phyloP scores from a whole-genome alignment of 257 asterid genomes.

The Verbena officinalis region DNA sequence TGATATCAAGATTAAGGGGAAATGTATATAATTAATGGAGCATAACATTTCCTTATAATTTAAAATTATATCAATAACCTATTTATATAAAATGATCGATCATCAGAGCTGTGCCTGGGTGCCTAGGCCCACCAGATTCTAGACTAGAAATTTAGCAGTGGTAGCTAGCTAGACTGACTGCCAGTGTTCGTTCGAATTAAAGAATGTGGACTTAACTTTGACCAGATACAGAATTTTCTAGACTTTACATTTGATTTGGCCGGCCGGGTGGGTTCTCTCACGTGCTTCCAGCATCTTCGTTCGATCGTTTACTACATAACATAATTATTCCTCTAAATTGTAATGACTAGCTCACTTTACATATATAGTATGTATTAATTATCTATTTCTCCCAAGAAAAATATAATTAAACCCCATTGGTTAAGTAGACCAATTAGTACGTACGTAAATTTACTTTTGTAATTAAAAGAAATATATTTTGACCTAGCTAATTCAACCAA shows the following conservation, averaged over 20 bases:
- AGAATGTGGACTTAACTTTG: constrained; percentile 18
- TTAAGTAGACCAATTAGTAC: too few species aligned
- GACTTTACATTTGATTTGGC: neutral
- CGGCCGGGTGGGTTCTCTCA: neutral
- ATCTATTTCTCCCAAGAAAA: too few species aligned
- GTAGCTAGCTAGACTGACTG: too few species aligned
- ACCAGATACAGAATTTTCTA: constrained; percentile 9
- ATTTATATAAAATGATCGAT: neutral
- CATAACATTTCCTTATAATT: neutral
- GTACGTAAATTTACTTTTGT: too few species aligned
- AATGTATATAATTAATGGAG: neutral
- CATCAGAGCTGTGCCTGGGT: neutral
- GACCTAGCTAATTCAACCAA: too few species aligned
- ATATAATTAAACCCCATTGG: too few species aligned
- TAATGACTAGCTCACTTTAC: neutral
- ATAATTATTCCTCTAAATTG: neutral
- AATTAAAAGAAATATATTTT: too few species aligned
- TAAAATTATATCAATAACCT: neutral
- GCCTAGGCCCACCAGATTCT: too few species aligned
- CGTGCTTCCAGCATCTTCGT: constrained; percentile 15
- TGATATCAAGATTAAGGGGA: neutral
- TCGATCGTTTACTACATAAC: too few species aligned
- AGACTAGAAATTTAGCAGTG: too few species aligned
- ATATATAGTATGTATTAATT: neutral
- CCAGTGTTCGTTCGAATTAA: neutral